phyloP scores from a whole-genome alignment of 345 rosid species.

The Combretum micranthum region DNA sequence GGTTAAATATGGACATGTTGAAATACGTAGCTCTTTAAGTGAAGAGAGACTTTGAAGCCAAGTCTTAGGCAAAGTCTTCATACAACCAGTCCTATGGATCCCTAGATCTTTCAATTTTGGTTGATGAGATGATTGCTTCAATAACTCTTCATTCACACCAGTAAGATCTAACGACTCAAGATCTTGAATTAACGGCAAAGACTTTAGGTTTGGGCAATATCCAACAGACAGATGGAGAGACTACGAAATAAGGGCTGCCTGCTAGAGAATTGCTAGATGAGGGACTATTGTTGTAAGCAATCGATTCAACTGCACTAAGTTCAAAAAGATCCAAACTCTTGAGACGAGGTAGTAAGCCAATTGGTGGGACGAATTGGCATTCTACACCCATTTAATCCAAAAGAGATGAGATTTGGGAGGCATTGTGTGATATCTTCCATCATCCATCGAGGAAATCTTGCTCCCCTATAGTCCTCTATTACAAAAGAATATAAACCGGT shows the following conservation, averaged over 20 bases:
- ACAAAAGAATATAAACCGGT: not conserved
- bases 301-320: not conserved
- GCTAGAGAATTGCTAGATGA: no score
- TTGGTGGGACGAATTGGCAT: constrained; percentile 2
- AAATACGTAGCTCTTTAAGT: not conserved
- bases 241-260: not conserved
- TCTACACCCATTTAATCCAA: no score
- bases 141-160: not conserved
- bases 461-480: not conserved
- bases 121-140: not conserved
- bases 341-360: constrained; percentile 5
- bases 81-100: not conserved
- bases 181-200: not conserved
- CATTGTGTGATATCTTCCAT: not conserved
- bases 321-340: not conserved
- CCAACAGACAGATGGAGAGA: not conserved
- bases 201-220: not conserved
- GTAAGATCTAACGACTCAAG: not conserved
- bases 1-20: not conserved
- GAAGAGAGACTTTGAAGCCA: not conserved
- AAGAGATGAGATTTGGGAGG: constrained; percentile 1
- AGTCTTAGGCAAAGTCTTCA: not conserved
- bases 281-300: not conserved
- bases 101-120: not conserved
- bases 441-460: constrained; percentile 6